These are phyloP conservation scores for Fallopia convolvulus DNA, from an alignment of 148 eudicot genomes.

Conservation along the genomic window DNA sequence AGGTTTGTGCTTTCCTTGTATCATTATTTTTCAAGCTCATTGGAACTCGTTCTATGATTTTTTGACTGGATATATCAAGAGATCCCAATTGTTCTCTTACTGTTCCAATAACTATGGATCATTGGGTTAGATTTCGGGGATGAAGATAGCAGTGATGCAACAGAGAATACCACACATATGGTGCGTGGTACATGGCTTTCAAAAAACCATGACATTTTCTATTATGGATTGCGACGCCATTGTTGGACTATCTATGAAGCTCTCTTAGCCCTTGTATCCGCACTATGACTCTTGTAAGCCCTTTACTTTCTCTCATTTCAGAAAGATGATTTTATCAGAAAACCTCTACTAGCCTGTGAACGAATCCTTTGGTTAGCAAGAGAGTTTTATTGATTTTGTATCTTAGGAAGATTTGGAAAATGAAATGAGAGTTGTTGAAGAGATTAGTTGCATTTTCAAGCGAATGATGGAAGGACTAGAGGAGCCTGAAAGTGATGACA, in stretches of 20 bases:
- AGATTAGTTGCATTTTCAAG: conserved; percentile 40
- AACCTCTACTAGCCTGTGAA: not conserved
- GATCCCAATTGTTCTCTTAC: conserved; percentile 2
- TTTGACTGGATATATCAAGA: not conserved
- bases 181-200: conserved; percentile 89
- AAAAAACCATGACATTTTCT: conserved; percentile 43
- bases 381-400: no score
- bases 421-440: conserved; percentile 50
- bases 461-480: conserved; percentile 50
- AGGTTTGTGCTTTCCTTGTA: conserved; percentile 33
- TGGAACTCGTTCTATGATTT: not conserved
- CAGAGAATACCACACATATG: conserved; percentile 56
- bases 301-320: not conserved
- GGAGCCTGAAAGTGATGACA: conserved; percentile 37
- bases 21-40: not conserved
- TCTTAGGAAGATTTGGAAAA: conserved; percentile 58
- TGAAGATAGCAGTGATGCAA: conserved; percentile 7
- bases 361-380: conserved; percentile 1
- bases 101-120: not conserved
- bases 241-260: conserved; percentile 55
- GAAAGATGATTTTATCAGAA: not conserved
- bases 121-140: conserved; percentile 7
- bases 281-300: conserved; percentile 36
- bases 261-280: conserved; percentile 23
- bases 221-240: conserved; percentile 70